Base-by-base conservation (phyloP, 2,329 filamentous ascomycete species). In the Botrytis aclada region DNA sequence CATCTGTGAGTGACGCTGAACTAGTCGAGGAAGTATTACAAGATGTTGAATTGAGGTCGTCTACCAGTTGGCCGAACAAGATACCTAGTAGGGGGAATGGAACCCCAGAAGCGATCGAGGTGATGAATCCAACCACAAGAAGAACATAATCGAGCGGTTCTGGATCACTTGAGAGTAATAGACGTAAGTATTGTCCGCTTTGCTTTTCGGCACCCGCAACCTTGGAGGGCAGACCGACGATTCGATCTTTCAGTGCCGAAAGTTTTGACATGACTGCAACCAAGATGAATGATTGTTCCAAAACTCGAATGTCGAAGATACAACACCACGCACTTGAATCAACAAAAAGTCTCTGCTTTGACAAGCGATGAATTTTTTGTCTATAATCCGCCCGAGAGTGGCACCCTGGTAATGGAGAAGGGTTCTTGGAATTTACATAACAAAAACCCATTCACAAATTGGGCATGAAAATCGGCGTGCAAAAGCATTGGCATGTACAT, bases 1-100 rank as follows among this genome's bases (percentile, higher is more conserved):
- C 71, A 16, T 70, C 45, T 18, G 71, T 58, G 9, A 71, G 56
- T 43, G 66, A 43, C 4, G 69, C 61, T 39, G 70, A 54, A n/a
- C 62, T 43, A 37, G 39, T 47, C 34, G 72, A 25, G 37, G 69
- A 64, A 14, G 69, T 64, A 14, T 34, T 66, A 71, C 76, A 78
- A 29, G 87, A 85, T 34, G 86, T 86, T 20, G 82, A 81, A 77
- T 90, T 90, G 78, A 91, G 84, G 74, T 89, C 84, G 77, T 91
- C 88, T 74, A 91, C 83, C 16, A 91, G 85, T 80, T 91, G 84
- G 75, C 89, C 89, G 75, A 91, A 91, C 66, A 91, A 82, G 75
- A 91, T 88, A 72, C 87, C 88, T 77, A 91, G 86, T n/a, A 91
- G 82, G 16, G 89, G 89, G 74, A 90, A 90, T 0, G 89, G 89